Evolutionary conservation across 2,329 filamentous ascomycete genomes (phyloP).

Genomic region (Elsinoe australis): DNA sequence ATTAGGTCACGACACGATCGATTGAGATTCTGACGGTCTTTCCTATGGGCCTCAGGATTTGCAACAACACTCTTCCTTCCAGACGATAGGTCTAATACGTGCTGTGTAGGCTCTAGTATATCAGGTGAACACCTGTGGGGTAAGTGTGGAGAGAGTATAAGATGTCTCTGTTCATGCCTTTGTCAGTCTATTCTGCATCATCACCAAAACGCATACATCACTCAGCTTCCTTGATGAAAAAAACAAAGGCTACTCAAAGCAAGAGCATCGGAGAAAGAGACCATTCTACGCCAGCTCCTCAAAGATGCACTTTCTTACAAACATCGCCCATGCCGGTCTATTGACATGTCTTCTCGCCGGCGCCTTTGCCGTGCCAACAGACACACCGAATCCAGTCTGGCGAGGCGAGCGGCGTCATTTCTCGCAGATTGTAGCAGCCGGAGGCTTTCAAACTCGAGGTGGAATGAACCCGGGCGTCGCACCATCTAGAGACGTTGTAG

Average conservation of each 20-base stretch:
- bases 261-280: background rate
- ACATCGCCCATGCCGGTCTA: background rate
- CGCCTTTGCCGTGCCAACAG: background rate
- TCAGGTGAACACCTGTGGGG: too few species aligned
- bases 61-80: too few species aligned
- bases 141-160: too few species aligned
- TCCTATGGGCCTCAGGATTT: too few species aligned
- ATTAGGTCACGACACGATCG: too few species aligned
- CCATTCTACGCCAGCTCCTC: background rate
- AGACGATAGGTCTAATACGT: too few species aligned
- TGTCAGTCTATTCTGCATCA: too few species aligned
- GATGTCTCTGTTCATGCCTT: too few species aligned
- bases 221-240: background rate
- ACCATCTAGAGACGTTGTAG: background rate
- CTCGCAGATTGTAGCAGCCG: background rate
- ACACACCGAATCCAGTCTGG: background rate
- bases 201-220: too few species aligned
- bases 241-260: background rate
- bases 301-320: background rate
- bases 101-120: too few species aligned
- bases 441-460: background rate
- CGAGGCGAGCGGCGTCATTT: background rate
- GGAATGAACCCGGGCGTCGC: background rate
- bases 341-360: background rate
- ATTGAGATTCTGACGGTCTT: too few species aligned